Evolutionary conservation across 345 rosid species (phyloP), one percentile per base, ranked within the genome.

Genomic region (Camelina neglecta): DNA sequence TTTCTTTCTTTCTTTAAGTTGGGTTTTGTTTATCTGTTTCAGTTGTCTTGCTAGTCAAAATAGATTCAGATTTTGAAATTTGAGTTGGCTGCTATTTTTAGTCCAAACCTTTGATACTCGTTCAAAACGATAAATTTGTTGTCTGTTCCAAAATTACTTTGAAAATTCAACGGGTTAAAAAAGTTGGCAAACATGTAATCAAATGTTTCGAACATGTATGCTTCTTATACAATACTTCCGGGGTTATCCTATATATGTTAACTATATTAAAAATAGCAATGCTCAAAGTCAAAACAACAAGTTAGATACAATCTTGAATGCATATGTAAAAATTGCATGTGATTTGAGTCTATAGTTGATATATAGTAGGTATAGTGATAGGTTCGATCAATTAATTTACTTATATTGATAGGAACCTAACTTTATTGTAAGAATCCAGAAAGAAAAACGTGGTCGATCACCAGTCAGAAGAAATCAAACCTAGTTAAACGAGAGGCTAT

Each of bases 351-450:
- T 60, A 38, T 10, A 38, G 3, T 36, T 35, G 29, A 26, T 35
- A 18, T 8, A 60, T 39, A 21, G 2, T 3, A 8, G 65, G 31
- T 21, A 21, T 12, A 39, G 50, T 39, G 49, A 61, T 41, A 61
- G 50, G 11, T 5, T 39, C 18, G 10, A 39, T 20, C 65, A 60
- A 60, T 41, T 21, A 21, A 1, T 20, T 20, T 38, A 7, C 20
- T 11, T 60, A 60, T 20, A 2, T 60, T 60, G 74, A 69, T 61
- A 44, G 58, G 48, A 76, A 60, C 80, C 75, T 61, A 76, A 69
- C 70, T 61, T 6, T 20, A 53, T 8, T 44, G n/a, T 21, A 1
- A 53, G 26, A 61, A 1, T 7, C 23, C 44, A 47, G 23, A 26
- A 67, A 58, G 35, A 47, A 42, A 65, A 76, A 69, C 51, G 51